Evolutionary conservation across 371 early-diverging fungal species (phyloP), one percentile per base, ranked within the genome.

Genomic region (Actinomortierella ambigua): DNA sequence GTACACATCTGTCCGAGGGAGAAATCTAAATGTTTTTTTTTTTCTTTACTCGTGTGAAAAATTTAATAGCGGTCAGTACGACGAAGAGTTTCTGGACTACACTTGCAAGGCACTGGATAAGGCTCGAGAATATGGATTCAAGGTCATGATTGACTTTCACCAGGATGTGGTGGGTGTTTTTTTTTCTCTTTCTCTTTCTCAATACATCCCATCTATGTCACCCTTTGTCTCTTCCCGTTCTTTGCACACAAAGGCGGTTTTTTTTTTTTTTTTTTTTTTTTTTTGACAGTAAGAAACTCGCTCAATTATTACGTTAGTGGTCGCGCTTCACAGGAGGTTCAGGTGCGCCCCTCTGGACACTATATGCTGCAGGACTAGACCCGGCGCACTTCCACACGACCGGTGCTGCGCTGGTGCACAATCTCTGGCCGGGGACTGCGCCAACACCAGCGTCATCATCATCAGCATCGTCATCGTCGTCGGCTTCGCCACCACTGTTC

Each of bases 281-380:
- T 47, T 17, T 15, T 26, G 11, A 41, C 15, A 15, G 15, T 15
- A 8, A 41, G 9, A 34, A 34, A 34, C 34, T 34, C 4, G 4
- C 11, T 11, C 11, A 11, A 11, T 34, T 11, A 11, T 23, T 8
- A 66, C 15, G 9, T n/a, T 69, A 85, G 87, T 92, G 92, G 91
- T 86, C 90, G 66, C 82, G 92, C 24, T 85, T 85, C 53, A 85
- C 85, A 50, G 95, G 95, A 24, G 95, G 94, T 4, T 87, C 88
- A n/a, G 95, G 95, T 7, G 93, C 92, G 17, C 95, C 95, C 9
- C 85, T 89, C 1, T 95, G 95, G 95, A 93, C 93, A 5, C 79
- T 91, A 42, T 76, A 84, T 17, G 78, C 88, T 5, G 93, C 82
- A 6, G 94, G 93, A 0, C 63, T 95, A 18, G 85, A 93, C 43